phyloP scores from a whole-genome alignment of 2,329 filamentous ascomycete genomes.

The Trichoderma sp. region DNA sequence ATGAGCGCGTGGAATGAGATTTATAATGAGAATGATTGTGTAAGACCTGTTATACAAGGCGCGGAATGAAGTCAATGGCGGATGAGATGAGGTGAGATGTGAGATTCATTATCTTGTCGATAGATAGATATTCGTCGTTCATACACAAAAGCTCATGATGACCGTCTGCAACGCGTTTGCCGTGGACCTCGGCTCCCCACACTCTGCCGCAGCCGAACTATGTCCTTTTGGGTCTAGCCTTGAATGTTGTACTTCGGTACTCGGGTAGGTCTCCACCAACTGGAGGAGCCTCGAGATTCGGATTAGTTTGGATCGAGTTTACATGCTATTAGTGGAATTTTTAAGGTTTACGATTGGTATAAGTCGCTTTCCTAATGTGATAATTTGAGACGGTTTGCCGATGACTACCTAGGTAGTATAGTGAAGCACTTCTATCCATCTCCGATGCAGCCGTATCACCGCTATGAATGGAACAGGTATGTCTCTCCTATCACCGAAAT shows the following conservation, averaged over 20 bases:
- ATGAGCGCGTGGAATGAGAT: not conserved
- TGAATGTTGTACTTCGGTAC: not conserved
- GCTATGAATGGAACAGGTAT: too few species aligned
- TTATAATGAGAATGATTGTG: not conserved
- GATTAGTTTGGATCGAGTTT: not conserved
- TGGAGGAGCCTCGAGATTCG: not conserved
- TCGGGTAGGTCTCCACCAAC: not conserved
- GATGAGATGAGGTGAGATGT: not conserved
- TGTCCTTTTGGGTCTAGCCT: not conserved
- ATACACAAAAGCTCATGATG: not conserved
- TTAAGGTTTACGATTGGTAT: too few species aligned
- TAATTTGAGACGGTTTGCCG: not conserved
- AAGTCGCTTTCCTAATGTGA: not conserved
- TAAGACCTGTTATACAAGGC: not conserved
- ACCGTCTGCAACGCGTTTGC: not conserved
- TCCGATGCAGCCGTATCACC: too few species aligned
- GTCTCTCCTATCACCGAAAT: too few species aligned
- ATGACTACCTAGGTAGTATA: too few species aligned
- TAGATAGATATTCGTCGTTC: not conserved
- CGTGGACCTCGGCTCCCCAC: conserved; percentile 12
- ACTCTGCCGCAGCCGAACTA: not conserved
- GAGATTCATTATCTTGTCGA: not conserved
- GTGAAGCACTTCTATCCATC: too few species aligned
- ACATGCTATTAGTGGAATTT: too few species aligned
- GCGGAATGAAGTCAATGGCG: not conserved